Base-by-base conservation (phyloP, 2,329 filamentous ascomycete species). In the Ophiostoma populinum region DNA sequence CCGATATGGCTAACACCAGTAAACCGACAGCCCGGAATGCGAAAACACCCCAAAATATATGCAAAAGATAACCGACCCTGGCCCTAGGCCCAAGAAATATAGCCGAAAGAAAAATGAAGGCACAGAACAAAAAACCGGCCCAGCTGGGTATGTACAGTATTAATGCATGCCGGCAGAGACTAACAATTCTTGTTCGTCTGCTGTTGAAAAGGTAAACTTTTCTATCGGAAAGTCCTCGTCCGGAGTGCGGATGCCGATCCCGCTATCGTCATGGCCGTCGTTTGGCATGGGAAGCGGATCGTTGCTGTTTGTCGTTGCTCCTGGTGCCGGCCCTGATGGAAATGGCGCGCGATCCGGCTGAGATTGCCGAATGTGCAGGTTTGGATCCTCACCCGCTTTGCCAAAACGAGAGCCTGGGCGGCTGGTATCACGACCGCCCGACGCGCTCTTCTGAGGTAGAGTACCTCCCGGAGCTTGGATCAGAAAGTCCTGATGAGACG, bases 161-260 rank as follows among this genome's bases (percentile, higher is more conserved):
- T 35, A 40, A 9, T 41, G 42, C 34, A 52, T 38, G n/a, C 47
- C 46, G 7, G 45, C 43, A 7, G 39, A 44, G 11, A 39, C 47
- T 39, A 53, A 48, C 22, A 53, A 37, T 17, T 51, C 46, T 24
- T 50, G 48, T 7, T 38, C 39, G 3, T 49, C 46, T 5, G 40
- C 36, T 1, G 42, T 43, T 1, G 49, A 41, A 21, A 52, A 49
- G 8, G 59, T 57, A 47, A 65, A 75, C 47, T 75, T 75, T 35
- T 69, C 66, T 50, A 70, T 63, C 1, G 64, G 58, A 31, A 71
- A 72, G 18, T 77, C 72, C 36, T 76, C 72, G 35, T 77, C 73
- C 1, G 72, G 71, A 5, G 71, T 75, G 34, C 70, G 59, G 46
- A 83, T 75, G 20, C 75, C 75, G 40, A 83, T 83, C 2, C 76